Conservation (phyloP, 2,329 filamentous ascomycete genomes). For the Aspergillus uvarum region DNA sequence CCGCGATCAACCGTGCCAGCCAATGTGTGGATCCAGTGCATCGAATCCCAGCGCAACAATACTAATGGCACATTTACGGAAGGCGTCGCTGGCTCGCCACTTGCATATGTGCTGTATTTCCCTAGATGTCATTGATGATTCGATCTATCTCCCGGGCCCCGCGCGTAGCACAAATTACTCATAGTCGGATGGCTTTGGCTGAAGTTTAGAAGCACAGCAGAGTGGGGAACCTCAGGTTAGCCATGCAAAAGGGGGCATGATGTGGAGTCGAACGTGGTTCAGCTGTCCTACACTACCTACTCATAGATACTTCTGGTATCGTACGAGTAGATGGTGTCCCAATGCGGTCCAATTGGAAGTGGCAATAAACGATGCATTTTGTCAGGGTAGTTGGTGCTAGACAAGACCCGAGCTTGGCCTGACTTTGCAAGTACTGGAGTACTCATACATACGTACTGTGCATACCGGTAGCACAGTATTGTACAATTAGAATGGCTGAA, state of each 20-base stretch:
- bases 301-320: no score
- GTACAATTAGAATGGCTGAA: not conserved
- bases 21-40: constrained; percentile 12
- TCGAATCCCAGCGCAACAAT: constrained; percentile 17
- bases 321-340: not conserved
- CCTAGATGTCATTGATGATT: not conserved
- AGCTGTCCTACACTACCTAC: not conserved
- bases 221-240: constrained; percentile 7
- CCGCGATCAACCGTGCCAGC: constrained; percentile 4
- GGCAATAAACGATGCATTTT: not conserved
- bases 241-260: constrained; percentile 3
- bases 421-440: not conserved
- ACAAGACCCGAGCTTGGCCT: not conserved
- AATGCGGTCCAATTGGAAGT: not conserved
- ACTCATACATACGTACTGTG: not conserved
- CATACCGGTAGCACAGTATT: no score
- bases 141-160: constrained; percentile 10
- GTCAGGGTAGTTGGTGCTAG: not conserved
- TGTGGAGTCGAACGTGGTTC: constrained; percentile 5
- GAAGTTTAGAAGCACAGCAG: constrained; percentile 2
- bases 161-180: constrained; percentile 2
- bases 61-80: constrained; percentile 8
- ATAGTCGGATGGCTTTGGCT: constrained; percentile 5
- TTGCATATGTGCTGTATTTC: constrained; percentile 1
- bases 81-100: not conserved